Conservation (phyloP, 2,329 filamentous ascomycete species). For the Neonectria ditissima region DNA sequence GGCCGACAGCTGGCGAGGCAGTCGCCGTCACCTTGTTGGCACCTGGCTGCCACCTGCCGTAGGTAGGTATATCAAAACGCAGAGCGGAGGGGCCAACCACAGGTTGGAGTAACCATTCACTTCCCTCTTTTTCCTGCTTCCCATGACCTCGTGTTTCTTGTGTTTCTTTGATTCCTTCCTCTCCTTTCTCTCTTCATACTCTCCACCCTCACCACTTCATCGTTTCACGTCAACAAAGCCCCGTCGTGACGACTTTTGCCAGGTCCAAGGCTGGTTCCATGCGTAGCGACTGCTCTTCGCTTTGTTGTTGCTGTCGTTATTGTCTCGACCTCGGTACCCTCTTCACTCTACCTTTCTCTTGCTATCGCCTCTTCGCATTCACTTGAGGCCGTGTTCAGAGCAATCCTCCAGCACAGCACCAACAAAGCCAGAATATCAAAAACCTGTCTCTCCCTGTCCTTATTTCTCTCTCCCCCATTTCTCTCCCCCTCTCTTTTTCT, state of each 20-base stretch:
- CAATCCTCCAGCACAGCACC: slow-evolving; percentile 9
- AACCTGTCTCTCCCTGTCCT: background rate
- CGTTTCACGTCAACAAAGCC: background rate
- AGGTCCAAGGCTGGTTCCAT: background rate
- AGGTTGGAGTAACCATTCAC: slow-evolving; percentile 29
- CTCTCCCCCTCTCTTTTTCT: slow-evolving; percentile 3
- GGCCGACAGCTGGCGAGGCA: slow-evolving; percentile 3
- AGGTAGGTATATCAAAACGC: slow-evolving; percentile 27
- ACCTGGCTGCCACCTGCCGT: slow-evolving; percentile 21
- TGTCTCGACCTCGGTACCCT: slow-evolving; percentile 23
- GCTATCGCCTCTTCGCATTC: slow-evolving; percentile 16
- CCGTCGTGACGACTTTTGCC: background rate
- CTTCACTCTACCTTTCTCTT: slow-evolving; percentile 16
- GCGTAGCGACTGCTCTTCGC: slow-evolving; percentile 13
- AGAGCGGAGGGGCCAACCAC: slow-evolving; percentile 22
- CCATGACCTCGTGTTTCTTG: slow-evolving; percentile 9
- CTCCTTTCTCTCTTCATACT: background rate
- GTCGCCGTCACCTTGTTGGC: slow-evolving; percentile 11
- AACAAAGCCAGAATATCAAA: background rate
- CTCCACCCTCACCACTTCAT: background rate
- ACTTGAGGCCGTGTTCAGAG: background rate
- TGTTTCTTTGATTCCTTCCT: slow-evolving; percentile 10
- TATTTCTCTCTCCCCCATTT: background rate
- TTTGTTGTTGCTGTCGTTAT: slow-evolving; percentile 20
- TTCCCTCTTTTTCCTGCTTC: slow-evolving; percentile 14